These are phyloP conservation scores for Stylosanthes scabra DNA, from an alignment of 331 rosid genomes.

Conservation along the genomic window DNA sequence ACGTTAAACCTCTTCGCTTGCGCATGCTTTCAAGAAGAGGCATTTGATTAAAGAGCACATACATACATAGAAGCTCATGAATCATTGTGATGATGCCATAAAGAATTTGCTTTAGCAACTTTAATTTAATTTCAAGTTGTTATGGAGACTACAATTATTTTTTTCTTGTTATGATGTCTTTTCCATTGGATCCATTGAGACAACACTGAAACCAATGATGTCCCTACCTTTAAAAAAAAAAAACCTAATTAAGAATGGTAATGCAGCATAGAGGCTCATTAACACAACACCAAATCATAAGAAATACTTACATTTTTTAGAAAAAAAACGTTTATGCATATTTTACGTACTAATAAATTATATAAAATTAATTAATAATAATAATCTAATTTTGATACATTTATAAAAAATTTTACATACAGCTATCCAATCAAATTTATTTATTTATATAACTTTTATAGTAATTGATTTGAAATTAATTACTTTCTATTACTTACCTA, in stretches of 20 bases:
- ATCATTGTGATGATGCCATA: slow-evolving; percentile 45
- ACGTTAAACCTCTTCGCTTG: too few species aligned
- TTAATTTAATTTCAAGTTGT: slow-evolving; percentile 26
- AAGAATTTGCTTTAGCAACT: slow-evolving; percentile 34
- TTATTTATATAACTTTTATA: too few species aligned
- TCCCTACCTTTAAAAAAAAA: slow-evolving; percentile 36
- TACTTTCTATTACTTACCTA: too few species aligned
- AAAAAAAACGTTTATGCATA: too few species aligned
- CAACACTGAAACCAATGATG: slow-evolving; percentile 72
- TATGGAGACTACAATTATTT: slow-evolving; percentile 50
- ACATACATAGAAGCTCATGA: slow-evolving; percentile 32
- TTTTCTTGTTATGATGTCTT: slow-evolving; percentile 49
- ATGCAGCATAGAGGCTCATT: not conserved
- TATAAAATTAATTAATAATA: too few species aligned
- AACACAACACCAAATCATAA: slow-evolving; percentile 22
- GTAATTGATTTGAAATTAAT: too few species aligned
- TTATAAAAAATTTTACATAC: too few species aligned
- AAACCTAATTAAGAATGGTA: slow-evolving; percentile 21
- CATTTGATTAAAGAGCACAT: too few species aligned
- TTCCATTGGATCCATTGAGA: slow-evolving; percentile 56
- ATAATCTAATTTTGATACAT: too few species aligned
- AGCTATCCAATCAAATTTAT: too few species aligned
- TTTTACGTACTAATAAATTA: too few species aligned
- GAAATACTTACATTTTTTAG: not conserved
- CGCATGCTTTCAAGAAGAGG: too few species aligned